Percentiles rank a stretch among this genome's conserved stretches.
These are phyloP conservation scores for Aspergillus pseudotamarii DNA, from an alignment of 2,329 filamentous ascomycete genomes.

Conservation along the genomic window DNA sequence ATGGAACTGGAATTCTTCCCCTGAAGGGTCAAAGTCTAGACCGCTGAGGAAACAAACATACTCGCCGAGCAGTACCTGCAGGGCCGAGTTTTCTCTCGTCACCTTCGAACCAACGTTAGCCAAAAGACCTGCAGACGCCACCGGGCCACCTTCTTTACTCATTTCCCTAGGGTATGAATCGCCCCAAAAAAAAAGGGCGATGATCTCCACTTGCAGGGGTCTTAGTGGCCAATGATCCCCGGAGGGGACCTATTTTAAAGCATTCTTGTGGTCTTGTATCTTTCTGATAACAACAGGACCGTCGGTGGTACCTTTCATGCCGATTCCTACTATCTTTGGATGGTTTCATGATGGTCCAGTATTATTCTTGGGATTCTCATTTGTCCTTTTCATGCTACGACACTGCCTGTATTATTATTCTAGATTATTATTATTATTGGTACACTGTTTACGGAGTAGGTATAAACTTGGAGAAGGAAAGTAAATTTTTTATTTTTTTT, in stretches of 20 bases:
- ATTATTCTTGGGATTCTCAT: not conserved
- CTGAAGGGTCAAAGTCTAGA: not conserved
- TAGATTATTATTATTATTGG: not conserved
- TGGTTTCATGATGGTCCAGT: not conserved
- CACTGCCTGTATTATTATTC: not conserved
- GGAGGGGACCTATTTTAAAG: not conserved
- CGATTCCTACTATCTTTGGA: conserved; percentile 4
- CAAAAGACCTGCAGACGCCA: conserved; percentile 4
- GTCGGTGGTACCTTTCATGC: not conserved
- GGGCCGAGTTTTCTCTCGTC: not conserved
- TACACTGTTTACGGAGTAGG: too few species aligned
- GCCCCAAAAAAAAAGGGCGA: not conserved
- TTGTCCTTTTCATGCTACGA: not conserved
- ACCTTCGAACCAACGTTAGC: not conserved
- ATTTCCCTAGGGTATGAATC: not conserved
- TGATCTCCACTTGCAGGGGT: conserved; percentile 6
- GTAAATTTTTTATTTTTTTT: too few species aligned
- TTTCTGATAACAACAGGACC: conserved; percentile 7
- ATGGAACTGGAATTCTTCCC: not conserved
- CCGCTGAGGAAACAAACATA: not conserved
- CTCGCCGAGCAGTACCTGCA: not conserved
- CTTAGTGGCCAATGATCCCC: not conserved
- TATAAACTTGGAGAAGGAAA: too few species aligned
- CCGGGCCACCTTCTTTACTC: conserved; percentile 1
- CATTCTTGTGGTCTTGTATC: conserved; percentile 6